Evolutionary conservation across 495 filamentous ascomycete species (phyloP), one percentile per base, ranked within the genome.

Genomic region (Evernia prunastri): DNA sequence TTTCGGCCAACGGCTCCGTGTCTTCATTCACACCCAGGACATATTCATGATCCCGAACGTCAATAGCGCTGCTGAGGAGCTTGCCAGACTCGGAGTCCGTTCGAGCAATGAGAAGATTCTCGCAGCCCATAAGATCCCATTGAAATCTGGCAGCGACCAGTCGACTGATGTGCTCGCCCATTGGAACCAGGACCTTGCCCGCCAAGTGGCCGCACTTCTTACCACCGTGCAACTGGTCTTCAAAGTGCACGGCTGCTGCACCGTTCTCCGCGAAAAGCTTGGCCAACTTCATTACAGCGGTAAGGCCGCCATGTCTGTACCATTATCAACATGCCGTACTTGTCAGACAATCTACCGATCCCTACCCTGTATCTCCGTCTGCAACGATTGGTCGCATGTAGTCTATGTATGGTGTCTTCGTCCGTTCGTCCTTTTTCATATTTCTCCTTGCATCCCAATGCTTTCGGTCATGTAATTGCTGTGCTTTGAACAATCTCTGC

Each of bases 241-340:
- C 94, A 69, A 98, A 95, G 73, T 98, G 94, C 3, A 98, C 95
- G 12, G 88, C 94, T 3, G 94, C 94, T 0, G 95, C 94, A 49
- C 94, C 94, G 68, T 96, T 95, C 76, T 98, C 94, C n/a, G 95
- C 94, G 69, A 98, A 98, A 17, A 98, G 84, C 77, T 97, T 98
- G 33, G 94, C 92, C 25, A 98, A 85, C 79, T 98, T 98, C 71
- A 97, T 81, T 10, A 98, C 94, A 5, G 94, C 89, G 9, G 90
- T 90, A 47, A 97, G 76, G 15, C 94, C 94, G 37, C 94, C 94
- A 73, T 91, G 89, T 45, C 49, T 79, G 78, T 57, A 43, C 40
- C 2, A 0, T 1, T 17, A 31, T 53, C 49, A 53, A 27, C 25
- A 53, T 31, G 7, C 25, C 18, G 15, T 9, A 12, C 49, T 31